Base-by-base conservation (phyloP, 345 rosid genomes). In the Cardamine resedifolia region DNA sequence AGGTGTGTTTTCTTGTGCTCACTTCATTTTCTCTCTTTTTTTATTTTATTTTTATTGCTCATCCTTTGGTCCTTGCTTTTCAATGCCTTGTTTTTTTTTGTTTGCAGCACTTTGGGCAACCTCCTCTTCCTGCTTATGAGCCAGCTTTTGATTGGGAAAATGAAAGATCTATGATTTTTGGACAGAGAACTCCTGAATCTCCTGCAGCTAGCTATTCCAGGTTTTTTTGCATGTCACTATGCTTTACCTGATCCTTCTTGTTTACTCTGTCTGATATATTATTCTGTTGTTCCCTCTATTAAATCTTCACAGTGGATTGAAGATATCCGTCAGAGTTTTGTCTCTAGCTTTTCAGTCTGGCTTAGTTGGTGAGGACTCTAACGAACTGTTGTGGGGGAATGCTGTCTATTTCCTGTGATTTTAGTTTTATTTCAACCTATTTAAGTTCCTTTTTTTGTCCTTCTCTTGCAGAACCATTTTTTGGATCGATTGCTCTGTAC, bases 81-180 rank as follows among this genome's bases (percentile, higher is more conserved):
- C n/a, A 31, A 5, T 58, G 24, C 28, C 19, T 14, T 68, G 65
- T 16, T 38, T 27, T 41, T 41, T 20, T 43, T n/a, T 44, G 48
- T 44, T 58, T 77, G 80, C 82, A 95, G 99, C 96, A 90, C 80
- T 87, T 91, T 83, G 96, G 97, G 49, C 85, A 68, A 55, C 90
- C 99, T 75, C 94, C 99, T 11, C 86, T 95, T 28, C 99, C 98
- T 81, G 91, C 99, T 31, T 95, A 95, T 68, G 99, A 95, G 79
- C 97, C 99, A n/a, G 96, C 98, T 72, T 95, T 91, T 78, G 98
- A 95, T 59, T 95, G 99, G 99, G 98, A 92, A 76, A 91, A 82
- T 79, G 99, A 95, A 85, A 88, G 99, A 79, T 84, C 88, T 20
- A 74, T 85, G 86, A 91, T 88, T 68, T 85, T 82, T 82, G 99